Evolutionary conservation across 2,329 filamentous ascomycete species (phyloP), one percentile per base, ranked within the genome.

Genomic region (Incumbomyces delicatus): DNA sequence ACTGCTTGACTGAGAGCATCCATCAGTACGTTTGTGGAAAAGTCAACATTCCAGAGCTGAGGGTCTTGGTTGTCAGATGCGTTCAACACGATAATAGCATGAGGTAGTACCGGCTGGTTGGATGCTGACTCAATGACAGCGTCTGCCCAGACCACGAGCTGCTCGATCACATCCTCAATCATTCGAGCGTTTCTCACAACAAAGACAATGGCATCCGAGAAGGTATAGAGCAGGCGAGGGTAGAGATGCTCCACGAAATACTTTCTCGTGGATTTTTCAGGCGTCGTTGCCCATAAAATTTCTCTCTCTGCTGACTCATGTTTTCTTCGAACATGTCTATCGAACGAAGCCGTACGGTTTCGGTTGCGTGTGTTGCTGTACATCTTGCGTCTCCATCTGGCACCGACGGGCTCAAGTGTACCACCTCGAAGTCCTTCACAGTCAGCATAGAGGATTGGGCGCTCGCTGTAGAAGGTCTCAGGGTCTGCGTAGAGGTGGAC

Each of bases 21-120:
- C 44, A 73, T 50, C 2, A 74, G 57, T 45, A 58, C 50, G 31
- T 60, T 50, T 1, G 71, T 75, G 6, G 69, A 64, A 10, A 49
- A 55, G 7, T 66, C 51, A 2, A 63, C 52, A 50, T 73, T 64
- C 72, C 72, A 76, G 38, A 66, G 61, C 6, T 60, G 52, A n/a
- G 60, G 58, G 30, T 68, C 59, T 33, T 60, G 60, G 35, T 58
- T 54, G 7, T 72, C 65, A 0, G 66, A 63, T 1, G 66, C 67
- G 54, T 77, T 77, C 31, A 78, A 60, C 0, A 71, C 72, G 35
- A 78, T 71, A 44, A 78, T 67, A 5, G 70, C 74, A 53, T 76
- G 72, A 2, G 75, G 74, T 2, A 78, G 63, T 2, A 71, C 66
- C 0, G 75, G 74, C 51, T 78, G 75, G 48, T 77, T 77, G 36